Conservation (phyloP, 345 rosid species). For the Rhizophora mangle region DNA sequence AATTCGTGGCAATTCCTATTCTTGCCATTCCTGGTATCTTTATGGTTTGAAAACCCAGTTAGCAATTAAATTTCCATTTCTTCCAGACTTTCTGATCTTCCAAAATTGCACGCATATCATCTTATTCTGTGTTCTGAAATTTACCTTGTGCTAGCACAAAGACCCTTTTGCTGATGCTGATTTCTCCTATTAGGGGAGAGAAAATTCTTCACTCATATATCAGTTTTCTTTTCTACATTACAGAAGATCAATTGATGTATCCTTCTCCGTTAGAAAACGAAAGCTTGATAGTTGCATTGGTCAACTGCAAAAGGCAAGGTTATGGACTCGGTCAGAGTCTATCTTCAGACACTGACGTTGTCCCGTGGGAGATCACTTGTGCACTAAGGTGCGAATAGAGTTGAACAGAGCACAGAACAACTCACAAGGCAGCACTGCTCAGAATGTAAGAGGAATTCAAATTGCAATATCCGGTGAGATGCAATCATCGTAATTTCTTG, state of each 20-base stretch:
- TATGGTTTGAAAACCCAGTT: too few relatives aligned
- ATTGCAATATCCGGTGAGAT: too few relatives aligned
- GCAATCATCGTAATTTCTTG: too few relatives aligned
- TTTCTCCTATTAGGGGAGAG: neutral
- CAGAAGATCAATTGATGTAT: constrained; percentile 87
- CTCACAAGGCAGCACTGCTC: neutral
- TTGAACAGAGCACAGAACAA: too few relatives aligned
- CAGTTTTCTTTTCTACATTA: neutral
- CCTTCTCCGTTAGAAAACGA: constrained; percentile 75
- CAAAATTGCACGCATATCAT: too few relatives aligned
- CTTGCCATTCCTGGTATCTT: constrained; percentile 30
- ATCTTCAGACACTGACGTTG: constrained; percentile 20
- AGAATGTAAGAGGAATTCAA: neutral
- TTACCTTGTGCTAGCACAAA: too few relatives aligned
- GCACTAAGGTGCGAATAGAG: constrained; percentile 45
- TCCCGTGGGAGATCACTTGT: constrained; percentile 82
- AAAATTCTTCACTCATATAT: neutral
- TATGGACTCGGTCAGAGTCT: constrained; percentile 17
- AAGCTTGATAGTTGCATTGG: constrained; percentile 68
- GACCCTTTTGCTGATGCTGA: neutral
- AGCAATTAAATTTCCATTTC: too few relatives aligned
- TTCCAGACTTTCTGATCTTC: too few relatives aligned
- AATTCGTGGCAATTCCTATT: too few relatives aligned
- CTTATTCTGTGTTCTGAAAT: too few relatives aligned
- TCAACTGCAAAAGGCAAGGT: constrained; percentile 40